phyloP scores from a whole-genome alignment of 2,329 filamentous ascomycete species.

The Neurospora crassa region DNA sequence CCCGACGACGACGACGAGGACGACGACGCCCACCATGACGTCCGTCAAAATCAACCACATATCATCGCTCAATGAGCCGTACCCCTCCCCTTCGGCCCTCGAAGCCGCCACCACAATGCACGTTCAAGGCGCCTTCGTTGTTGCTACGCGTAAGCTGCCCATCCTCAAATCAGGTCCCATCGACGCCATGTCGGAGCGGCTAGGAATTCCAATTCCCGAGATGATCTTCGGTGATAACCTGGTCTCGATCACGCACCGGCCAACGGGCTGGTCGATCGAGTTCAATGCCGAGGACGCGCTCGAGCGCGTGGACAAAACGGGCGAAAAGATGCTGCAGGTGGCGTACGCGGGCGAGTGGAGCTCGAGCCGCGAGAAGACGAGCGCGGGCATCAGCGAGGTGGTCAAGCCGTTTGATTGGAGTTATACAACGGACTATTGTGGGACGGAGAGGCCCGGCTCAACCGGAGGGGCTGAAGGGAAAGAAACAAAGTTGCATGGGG shows the following conservation, averaged over 20 bases:
- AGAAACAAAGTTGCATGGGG: background rate
- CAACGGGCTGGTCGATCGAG: slow-evolving; percentile 64
- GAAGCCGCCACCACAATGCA: slow-evolving; percentile 45
- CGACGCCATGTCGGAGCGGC: slow-evolving; percentile 66
- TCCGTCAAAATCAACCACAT: slow-evolving; percentile 28
- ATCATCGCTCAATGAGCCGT: slow-evolving; percentile 39
- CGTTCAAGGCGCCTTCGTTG: slow-evolving; percentile 57
- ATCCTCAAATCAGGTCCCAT: slow-evolving; percentile 91
- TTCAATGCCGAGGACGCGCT: slow-evolving; percentile 86
- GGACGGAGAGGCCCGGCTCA: slow-evolving; percentile 37
- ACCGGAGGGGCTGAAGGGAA: background rate
- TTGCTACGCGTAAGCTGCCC: slow-evolving; percentile 80
- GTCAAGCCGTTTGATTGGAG: slow-evolving; percentile 98
- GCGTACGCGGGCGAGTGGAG: slow-evolving; percentile 85
- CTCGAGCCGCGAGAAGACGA: slow-evolving; percentile 58
- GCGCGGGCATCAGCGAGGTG: slow-evolving; percentile 82
- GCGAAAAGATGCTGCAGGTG: slow-evolving; percentile 75
- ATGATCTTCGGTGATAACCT: slow-evolving; percentile 99
- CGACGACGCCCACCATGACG: background rate
- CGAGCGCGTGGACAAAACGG: slow-evolving; percentile 89
- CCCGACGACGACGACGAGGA: background rate
- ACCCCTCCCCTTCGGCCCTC: slow-evolving; percentile 40
- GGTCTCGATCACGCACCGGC: slow-evolving; percentile 63
- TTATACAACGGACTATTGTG: slow-evolving; percentile 81
- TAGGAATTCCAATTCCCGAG: slow-evolving; percentile 85